Base-by-base conservation (phyloP, 371 early-diverging fungal species). In the Mucor lusitanicus region DNA sequence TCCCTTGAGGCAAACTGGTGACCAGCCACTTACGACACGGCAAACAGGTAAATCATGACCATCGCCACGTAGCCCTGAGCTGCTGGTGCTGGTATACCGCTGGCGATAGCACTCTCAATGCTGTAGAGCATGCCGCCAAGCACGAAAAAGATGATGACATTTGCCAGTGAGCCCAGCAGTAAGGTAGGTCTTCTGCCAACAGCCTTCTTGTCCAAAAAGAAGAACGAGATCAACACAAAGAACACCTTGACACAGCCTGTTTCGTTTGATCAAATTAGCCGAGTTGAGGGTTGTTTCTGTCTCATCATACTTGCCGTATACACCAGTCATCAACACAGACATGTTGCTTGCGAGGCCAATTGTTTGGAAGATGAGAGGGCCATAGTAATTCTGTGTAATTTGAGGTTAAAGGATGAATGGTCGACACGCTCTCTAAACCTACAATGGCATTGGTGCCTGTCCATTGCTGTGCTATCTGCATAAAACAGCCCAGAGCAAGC, bases 391-490 rank as follows among this genome's bases (percentile, higher is more conserved):
- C 69, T 69, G n/a, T 8, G 46, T 7, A 21, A n/a, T 33, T 3
- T 33, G 7, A 19, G 5, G 17, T 44, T n/a, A 44, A 17, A 17
- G n/a, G 19, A 44, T 7, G 3, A 5, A 19, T n/a, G 13, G 13
- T 25, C 7, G 13, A 44, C 2, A 44, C 1, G 13, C 17, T 3
- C 3, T 32, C 3, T 32, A 30, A 54, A 55, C 61, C 50, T 70
- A 70, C 70, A 63, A 88, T 81, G 27, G 83, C 82, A 72, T 88
- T 90, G 68, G 89, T 87, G 32, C 91, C 91, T 5, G 88, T 88
- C 27, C 89, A 81, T 73, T 90, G 91, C 59, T 89, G 88, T 62
- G 88, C 70, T 25, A 81, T 32, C 68, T 74, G 72, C 44, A 72
- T 89, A 87, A 68, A 91, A 76, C 46, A 82, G 53, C 48, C 90